Evolutionary conservation across 1,284 basidiomycete genomes (phyloP), one percentile per base, ranked within the genome.

Genomic region (Malassezia globosa): DNA sequence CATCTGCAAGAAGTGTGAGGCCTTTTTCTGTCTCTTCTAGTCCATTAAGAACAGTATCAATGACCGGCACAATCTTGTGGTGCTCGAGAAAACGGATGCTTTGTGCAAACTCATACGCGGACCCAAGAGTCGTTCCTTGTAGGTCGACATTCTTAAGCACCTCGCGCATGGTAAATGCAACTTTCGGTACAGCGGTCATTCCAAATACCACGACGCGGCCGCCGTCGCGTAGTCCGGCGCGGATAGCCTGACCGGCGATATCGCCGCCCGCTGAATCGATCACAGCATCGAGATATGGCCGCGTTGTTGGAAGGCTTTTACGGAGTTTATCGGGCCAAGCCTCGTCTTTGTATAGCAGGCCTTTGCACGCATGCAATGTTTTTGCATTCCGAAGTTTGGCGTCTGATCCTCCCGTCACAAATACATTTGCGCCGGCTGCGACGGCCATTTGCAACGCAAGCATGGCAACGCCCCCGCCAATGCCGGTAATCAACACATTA

Each of bases 251-350:
- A n/a, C 66, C 73, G 65, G 81, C 76, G 55, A 89, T 82, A 47
- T 84, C 80, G 2, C 83, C 85, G 4, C 86, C 87, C 1, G 79
- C 84, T 5, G 82, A 82, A 67, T 89, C 87, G 59, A 89, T 79
- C 10, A 88, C 81, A n/a, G 78, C 76, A 61, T 83, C 81, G 25
- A 88, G 74, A 38, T 72, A 68, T 0, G 72, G 67, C 11, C 70
- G 64, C 10, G 77, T 65, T 40, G 74, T 66, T 23, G 75, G 74
- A 16, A 87, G 71, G 10, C 81, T 63, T 6, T 69, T 64, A 0
- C 60, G 75, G 4, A 88, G 77, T 44, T 79, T 75, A 8, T 61
- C 63, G 0, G 82, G 76, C 85, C 85, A 88, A 24, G 79, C 73
- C 80, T 82, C 72, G 44, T 80, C 76, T 64, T 79, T 82, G 72